Base-by-base conservation (phyloP, 805 yeast species). In the Saturnispora saitoi region DNA sequence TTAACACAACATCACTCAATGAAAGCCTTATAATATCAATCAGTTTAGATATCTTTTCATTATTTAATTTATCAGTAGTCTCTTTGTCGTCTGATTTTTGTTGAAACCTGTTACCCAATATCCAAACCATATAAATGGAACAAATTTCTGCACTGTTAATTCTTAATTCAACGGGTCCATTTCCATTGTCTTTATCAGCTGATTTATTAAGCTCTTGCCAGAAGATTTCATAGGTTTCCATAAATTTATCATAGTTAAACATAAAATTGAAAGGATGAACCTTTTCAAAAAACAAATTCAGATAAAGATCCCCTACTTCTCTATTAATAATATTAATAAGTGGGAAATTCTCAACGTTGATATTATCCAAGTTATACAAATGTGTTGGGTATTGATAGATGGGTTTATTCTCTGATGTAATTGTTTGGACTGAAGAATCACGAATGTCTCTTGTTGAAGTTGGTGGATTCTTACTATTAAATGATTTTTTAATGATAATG, bases 51-150 rank as follows among this genome's bases (percentile, higher is more conserved):
- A 59, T 62, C 50, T 59, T 48, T 9, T 55, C 64, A 10, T 34
- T 38, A n/a, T 19, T 14, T 17, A 46, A 34, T 34, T 12, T 34
- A 34, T 15, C 19, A 15, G 10, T 34, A 34, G 38, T 15, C 38
- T 34, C 38, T 15, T 17, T 34, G 19, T 34, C 19, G 14, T 17
- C 38, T 3, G 20, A 17, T 8, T 5, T 20, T 40, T 57, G 54
- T 49, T 61, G 63, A 45, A 61, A 69, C 32, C 69, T 50, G 37
- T 66, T 56, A 6, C 71, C 73, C 17, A 71, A 54, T 19, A 70
- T 63, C 74, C 75, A 74, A 12, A 74, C 72, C 56, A 73, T 63
- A 54, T 73, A 75, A 10, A 75, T 68, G 42, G 73, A 67, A 41
- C 78, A 74, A 17, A 73, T 62, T 47, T 66, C 69, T 3, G 67